A percentile compares a stretch with the other conserved stretches of the same genome.
Conservation (phyloP, 768 basidiomycete species). For the Clitopilus passeckerianus region DNA sequence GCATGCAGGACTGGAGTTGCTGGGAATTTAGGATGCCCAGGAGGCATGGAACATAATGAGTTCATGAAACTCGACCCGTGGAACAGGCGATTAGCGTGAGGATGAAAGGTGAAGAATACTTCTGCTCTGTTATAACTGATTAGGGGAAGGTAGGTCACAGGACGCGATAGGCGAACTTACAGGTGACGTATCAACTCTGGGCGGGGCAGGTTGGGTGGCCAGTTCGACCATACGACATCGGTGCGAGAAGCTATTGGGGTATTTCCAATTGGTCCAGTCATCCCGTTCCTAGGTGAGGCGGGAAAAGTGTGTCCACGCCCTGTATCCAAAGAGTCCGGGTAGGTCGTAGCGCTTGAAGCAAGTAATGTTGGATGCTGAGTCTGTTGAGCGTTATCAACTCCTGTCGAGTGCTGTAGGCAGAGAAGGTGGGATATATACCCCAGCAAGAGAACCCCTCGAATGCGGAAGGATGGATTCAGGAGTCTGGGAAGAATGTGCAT, state of each 20-base stretch:
- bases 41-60: constrained; percentile 52
- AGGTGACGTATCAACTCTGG: constrained; percentile 61
- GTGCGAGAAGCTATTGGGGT: not conserved
- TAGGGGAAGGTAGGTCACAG: not conserved
- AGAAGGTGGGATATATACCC: not conserved
- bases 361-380: not conserved
- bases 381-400: not conserved
- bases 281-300: not conserved
- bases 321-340: not conserved
- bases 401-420: not conserved
- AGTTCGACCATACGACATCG: constrained; percentile 47
- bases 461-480: not conserved
- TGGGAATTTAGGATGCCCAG: constrained; percentile 72
- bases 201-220: constrained; percentile 62
- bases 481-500: constrained; percentile 8
- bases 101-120: constrained; percentile 75
- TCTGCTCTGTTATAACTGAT: constrained; percentile 46
- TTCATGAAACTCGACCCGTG: constrained; percentile 63
- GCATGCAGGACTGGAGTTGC: constrained; percentile 69
- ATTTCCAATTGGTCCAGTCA: not conserved
- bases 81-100: constrained; percentile 67
- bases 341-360: not conserved
- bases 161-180: constrained; percentile 29
- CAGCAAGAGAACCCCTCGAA: not conserved
- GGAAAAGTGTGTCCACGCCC: not conserved